These are phyloP conservation scores for Colletotrichum tanaceti DNA, from an alignment of 2,329 filamentous ascomycete genomes.

Conservation along the genomic window DNA sequence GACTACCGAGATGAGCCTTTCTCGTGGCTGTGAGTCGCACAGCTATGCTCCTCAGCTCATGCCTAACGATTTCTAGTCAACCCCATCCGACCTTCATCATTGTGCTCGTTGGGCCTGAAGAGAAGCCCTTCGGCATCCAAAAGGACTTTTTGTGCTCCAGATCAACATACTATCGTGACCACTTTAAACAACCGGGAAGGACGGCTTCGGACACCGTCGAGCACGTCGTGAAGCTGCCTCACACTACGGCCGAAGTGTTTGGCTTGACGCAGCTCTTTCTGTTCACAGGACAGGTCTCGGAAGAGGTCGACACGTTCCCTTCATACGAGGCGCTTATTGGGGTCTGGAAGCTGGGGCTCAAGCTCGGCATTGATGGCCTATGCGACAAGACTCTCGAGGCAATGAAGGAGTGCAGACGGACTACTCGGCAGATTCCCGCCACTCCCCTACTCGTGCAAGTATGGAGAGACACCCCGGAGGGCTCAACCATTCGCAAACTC, in stretches of 20 bases:
- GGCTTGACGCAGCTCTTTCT: constrained; percentile 66
- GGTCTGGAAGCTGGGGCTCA: constrained; percentile 67
- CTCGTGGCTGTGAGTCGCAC: constrained; percentile 53
- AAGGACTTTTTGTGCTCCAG: constrained; percentile 68
- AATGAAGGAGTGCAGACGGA: constrained; percentile 66
- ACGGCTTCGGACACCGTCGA: constrained; percentile 57
- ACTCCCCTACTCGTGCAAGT: constrained; percentile 69
- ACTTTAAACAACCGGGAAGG: constrained; percentile 53
- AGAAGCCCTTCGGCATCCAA: constrained; percentile 67
- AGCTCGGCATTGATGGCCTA: constrained; percentile 64
- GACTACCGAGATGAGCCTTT: constrained; percentile 42
- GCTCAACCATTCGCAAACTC: constrained; percentile 68
- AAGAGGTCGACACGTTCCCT: constrained; percentile 56
- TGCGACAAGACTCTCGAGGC: constrained; percentile 67
- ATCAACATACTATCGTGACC: constrained; percentile 60
- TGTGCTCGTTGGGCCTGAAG: constrained; percentile 63
- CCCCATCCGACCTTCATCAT: constrained; percentile 68
- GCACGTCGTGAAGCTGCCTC: constrained; percentile 61
- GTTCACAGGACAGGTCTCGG: constrained; percentile 62
- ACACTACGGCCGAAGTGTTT: constrained; percentile 62
- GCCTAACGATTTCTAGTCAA: constrained; percentile 52
- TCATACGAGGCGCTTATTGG: constrained; percentile 66
- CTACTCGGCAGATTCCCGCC: constrained; percentile 67
- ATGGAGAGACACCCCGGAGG: constrained; percentile 71
- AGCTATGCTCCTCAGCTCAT: not conserved